Percentiles rank a stretch among this genome's conserved stretches.
phyloP scores from a whole-genome alignment of 1,284 basidiomycete genomes.

The Apiotrichum laibachii region DNA sequence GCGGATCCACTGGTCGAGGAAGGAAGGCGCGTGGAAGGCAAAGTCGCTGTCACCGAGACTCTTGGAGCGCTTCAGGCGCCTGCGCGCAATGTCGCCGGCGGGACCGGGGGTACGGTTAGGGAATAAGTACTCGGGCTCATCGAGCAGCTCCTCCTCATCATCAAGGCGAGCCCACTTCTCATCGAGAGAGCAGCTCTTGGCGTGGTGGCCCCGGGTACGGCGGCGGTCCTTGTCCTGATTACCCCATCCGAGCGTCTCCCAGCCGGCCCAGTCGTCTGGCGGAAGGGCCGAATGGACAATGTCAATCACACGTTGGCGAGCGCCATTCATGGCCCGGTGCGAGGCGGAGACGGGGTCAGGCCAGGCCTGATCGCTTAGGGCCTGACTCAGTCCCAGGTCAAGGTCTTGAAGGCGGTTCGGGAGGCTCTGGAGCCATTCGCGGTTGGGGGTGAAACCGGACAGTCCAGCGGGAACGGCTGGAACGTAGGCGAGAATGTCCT shows the following conservation, averaged over 20 bases:
- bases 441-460: conserved; percentile 12
- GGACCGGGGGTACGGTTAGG: conserved; percentile 52
- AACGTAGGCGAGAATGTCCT: conserved; percentile 44
- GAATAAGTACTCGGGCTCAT: conserved; percentile 53
- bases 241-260: conserved; percentile 50
- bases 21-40: conserved; percentile 1
- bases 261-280: conserved; percentile 51
- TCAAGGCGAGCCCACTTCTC: conserved; percentile 28
- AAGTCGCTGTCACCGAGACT: conserved; percentile 21
- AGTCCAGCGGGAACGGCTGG: conserved; percentile 17
- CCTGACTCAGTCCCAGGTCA: conserved; percentile 26
- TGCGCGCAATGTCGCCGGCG: conserved; percentile 30
- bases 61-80: conserved; percentile 40
- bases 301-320: conserved; percentile 41
- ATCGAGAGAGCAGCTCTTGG: conserved; percentile 17
- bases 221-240: conserved; percentile 8
- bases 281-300: conserved; percentile 44
- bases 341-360: conserved; percentile 16
- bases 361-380: conserved; percentile 14
- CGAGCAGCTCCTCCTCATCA: conserved; percentile 21
- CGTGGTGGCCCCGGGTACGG: conserved; percentile 6
- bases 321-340: conserved; percentile 28
- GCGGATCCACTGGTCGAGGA: conserved; percentile 16
- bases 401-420: conserved; percentile 35
- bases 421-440: conserved; percentile 40